Evolutionary conservation across 345 rosid species (phyloP), one percentile per base, ranked within the genome.

Genomic region (Linum lewisii): DNA sequence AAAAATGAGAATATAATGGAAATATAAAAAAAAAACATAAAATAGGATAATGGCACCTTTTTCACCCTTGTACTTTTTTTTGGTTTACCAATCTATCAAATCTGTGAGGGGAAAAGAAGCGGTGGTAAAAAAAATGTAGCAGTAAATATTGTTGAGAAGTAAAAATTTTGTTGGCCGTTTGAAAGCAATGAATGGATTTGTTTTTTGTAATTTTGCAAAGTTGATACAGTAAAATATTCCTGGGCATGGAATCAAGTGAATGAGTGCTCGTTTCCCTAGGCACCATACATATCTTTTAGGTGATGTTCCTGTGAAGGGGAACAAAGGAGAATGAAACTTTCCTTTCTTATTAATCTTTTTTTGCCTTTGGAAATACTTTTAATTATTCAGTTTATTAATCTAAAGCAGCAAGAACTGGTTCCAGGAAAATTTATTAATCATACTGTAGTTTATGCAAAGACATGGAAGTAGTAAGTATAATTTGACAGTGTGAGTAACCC

Each of bases 271-370:
- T 15, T 38, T 38, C 45, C 45, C 45, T 8, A 38, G 2, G 45
- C 16, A 38, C 13, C 45, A 38, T 38, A 38, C 29, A 10, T 32
- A 19, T 60, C 50, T 36, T 10, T 14, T 34, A 50, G 52, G 63
- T 23, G 0, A 10, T 73, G 80, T 73, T 69, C 52, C 65, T 20
- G 7, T 5, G 20, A 21, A 45, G 29, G 78, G 77, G 64, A 73
- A 71, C 80, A 69, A 11, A 21, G 66, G 54, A 47, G 74, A 21
- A 59, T 64, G 81, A 55, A 23, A 45, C 32, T 52, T 64, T 47
- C 10, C 21, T 22, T 42, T 68, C 1, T 49, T 47, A n/a, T 0
- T 52, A n/a, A n/a, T n/a, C n/a, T 56, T 20, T 45, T 4, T 49
- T 65, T 64, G 57, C 71, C 13, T 54, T 54, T 49, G 34, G 29